Evolutionary conservation across 371 early-diverging fungal species (phyloP).

Genomic region (Mitosporidium daphniae): DNA sequence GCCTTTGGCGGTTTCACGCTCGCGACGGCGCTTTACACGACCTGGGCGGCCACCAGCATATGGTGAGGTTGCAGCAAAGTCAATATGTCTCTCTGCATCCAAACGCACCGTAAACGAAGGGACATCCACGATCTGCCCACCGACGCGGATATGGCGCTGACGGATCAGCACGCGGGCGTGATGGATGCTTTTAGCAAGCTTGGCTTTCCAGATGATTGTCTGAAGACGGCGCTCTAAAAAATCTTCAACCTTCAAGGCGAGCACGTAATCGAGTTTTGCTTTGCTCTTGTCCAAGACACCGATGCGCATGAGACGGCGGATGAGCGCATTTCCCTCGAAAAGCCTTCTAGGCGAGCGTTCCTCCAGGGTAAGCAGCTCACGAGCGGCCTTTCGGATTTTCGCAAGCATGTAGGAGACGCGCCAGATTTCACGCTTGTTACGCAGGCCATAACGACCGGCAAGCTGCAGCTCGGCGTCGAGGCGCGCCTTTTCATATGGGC

Average conservation of each 20-base stretch:
- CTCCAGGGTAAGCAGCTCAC: conserved; percentile 88
- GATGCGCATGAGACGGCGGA: conserved; percentile 79
- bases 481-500: conserved; percentile 92
- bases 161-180: conserved; percentile 96
- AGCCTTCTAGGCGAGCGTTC: conserved; percentile 88
- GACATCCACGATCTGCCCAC: conserved; percentile 62
- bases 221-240: conserved; percentile 98
- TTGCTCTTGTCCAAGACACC: conserved; percentile 86
- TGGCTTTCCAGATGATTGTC: conserved; percentile 91
- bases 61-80: conserved; percentile 84
- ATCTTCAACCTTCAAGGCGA: conserved; percentile 84
- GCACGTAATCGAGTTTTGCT: conserved; percentile 90
- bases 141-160: conserved; percentile 89
- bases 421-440: conserved; percentile 98
- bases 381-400: conserved; percentile 96
- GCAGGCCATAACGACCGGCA: conserved; percentile 88
- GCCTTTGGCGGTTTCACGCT: conserved; percentile 17
- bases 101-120: conserved; percentile 72
- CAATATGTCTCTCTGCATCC: conserved; percentile 84
- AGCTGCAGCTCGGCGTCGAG: conserved; percentile 94
- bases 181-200: conserved; percentile 94
- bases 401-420: conserved; percentile 75
- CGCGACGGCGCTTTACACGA: conserved; percentile 73
- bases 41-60: conserved; percentile 91
- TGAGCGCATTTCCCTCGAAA: conserved; percentile 92